phyloP scores from a whole-genome alignment of 805 yeast genomes.

The Metschnikowia rubicola region DNA sequence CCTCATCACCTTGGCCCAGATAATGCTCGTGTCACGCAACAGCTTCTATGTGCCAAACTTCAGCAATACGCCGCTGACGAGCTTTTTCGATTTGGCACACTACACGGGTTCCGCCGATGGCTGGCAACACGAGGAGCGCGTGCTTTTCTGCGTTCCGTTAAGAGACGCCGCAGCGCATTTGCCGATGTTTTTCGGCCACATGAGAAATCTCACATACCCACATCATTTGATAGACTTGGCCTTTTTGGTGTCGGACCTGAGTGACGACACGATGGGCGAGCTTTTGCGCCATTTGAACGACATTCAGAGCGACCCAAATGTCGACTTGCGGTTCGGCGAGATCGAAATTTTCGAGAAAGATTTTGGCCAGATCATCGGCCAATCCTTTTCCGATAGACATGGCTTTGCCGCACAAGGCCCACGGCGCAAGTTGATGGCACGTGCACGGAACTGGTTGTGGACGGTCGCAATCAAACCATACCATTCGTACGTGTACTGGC shows the following conservation, averaged over 20 bases:
- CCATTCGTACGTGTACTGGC: conserved; percentile 95
- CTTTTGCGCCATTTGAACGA: conserved; percentile 54
- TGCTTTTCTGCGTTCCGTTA: conserved; percentile 81
- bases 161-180: conserved; percentile 90
- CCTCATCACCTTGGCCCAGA: conserved; percentile 13
- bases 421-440: conserved; percentile 90
- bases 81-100: conserved; percentile 68
- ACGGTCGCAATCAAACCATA: conserved; percentile 84
- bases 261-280: conserved; percentile 78
- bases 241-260: conserved; percentile 85
- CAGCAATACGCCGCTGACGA: conserved; percentile 39
- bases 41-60: conserved; percentile 34
- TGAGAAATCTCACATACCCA: conserved; percentile 79
- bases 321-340: conserved; percentile 66
- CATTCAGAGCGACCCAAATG: conserved; percentile 65
- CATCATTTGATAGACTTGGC: conserved; percentile 80
- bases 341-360: conserved; percentile 88
- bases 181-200: conserved; percentile 83
- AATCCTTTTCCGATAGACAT: conserved; percentile 88
- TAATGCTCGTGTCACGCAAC: conserved; percentile 13
- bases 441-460: conserved; percentile 92
- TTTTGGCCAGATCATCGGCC: conserved; percentile 91
- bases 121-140: conserved; percentile 75
- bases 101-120: conserved; percentile 68
- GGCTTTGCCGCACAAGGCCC: conserved; percentile 97